Percentiles rank a stretch among this genome's conserved stretches.
Conservation (phyloP, 169 alveolate genomes). For the Eimeria necatrix region DNA sequence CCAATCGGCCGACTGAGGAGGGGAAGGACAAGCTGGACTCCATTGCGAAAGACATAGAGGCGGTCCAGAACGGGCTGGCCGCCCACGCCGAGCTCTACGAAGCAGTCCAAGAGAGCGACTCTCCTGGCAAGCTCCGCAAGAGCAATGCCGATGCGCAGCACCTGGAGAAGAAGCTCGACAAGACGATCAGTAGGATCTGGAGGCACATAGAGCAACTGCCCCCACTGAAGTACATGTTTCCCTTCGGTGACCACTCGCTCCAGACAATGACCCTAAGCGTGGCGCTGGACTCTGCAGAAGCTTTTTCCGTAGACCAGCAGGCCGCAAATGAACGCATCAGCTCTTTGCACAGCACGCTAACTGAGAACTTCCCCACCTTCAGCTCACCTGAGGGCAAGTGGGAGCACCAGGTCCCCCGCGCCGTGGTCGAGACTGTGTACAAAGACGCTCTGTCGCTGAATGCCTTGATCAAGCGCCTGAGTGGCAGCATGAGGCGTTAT, state of each 20-base stretch:
- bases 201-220: neutral
- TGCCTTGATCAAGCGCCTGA: neutral
- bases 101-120: too few relatives aligned
- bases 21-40: too few relatives aligned
- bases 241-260: neutral
- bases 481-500: neutral
- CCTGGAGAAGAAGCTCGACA: neutral
- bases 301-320: neutral
- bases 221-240: neutral
- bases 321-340: neutral
- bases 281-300: neutral
- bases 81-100: too few relatives aligned
- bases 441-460: neutral
- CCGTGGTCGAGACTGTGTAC: neutral
- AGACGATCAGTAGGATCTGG: neutral
- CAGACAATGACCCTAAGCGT: neutral
- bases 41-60: too few relatives aligned
- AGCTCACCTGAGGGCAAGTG: neutral
- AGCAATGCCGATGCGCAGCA: neutral
- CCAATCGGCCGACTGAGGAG: too few relatives aligned
- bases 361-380: neutral
- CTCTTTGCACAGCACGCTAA: neutral
- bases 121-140: neutral
- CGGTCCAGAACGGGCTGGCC: too few relatives aligned
- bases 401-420: neutral